Percentiles rank a stretch among this genome's conserved stretches.
Evolutionary conservation across 2,329 filamentous ascomycete genomes (phyloP).

Genomic region (Alternaria triticimaculans): DNA sequence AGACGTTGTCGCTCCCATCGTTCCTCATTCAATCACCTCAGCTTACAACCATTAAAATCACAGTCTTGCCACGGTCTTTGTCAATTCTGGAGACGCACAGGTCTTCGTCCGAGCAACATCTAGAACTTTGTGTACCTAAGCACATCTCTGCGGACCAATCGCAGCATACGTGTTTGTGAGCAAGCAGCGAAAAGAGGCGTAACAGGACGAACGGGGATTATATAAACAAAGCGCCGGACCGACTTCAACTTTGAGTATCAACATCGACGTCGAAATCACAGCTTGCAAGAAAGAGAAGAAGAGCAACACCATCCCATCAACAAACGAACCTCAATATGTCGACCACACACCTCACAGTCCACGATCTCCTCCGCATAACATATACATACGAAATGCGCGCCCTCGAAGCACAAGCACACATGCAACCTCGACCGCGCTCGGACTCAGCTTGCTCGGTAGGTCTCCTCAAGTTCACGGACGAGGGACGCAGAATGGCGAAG

Average conservation of each 20-base stretch:
- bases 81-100: not conserved
- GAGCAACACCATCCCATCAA: not conserved
- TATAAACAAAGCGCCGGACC: slow-evolving; percentile 5
- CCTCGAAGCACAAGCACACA: slow-evolving; percentile 20
- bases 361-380: slow-evolving; percentile 45
- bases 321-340: slow-evolving; percentile 30
- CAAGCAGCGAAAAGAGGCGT: slow-evolving; percentile 10
- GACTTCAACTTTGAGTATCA: not conserved
- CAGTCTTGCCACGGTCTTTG: not conserved
- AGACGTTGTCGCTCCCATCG: not conserved
- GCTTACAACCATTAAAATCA: not conserved
- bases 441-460: slow-evolving; percentile 36
- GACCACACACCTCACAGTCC: slow-evolving; percentile 38
- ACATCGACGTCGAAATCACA: not conserved
- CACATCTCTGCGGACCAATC: slow-evolving; percentile 22
- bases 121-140: slow-evolving; percentile 7
- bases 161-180: slow-evolving; percentile 29
- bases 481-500: not conserved
- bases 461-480: not conserved
- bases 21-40: not conserved
- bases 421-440: slow-evolving; percentile 18
- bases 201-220: slow-evolving; percentile 4
- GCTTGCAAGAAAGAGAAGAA: not conserved
- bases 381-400: slow-evolving; percentile 42
- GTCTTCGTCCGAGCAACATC: not conserved